Base-by-base conservation (phyloP, 306 rosid species). In the Begonia masoniana region DNA sequence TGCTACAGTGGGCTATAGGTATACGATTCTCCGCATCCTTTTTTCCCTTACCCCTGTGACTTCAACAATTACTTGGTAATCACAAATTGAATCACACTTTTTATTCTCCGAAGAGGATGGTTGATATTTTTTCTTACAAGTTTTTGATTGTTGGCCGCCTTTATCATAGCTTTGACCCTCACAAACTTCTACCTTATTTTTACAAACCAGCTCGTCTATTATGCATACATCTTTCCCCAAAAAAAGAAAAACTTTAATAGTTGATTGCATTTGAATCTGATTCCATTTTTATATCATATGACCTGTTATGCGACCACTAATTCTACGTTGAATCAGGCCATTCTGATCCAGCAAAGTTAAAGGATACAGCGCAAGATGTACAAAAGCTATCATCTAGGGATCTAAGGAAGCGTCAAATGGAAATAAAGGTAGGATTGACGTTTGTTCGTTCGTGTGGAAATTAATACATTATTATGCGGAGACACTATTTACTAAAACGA, bases 1-100 rank as follows among this genome's bases (percentile, higher is more conserved):
- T 89, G 95, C 52, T 89, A 15, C 94, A 89, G 65, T 89, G 97
- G 97, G 94, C 97, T 17, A 76, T 89, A 57, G 80, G 95, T 84
- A 64, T 24, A 9, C 39, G 3, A 45, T 45, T 45, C 49, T 45
- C 1, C 15, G 2, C 49, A 45, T 1, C 49, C 4, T 3, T 43
- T 43, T 43, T n/a, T 45, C 13, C 49, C 49, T 45, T 45, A 45
- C 13, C 39, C 8, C 39, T 0, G 39, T 10, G 6, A n/a, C 15
- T 45, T 2, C 49, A 45, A 11, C 15, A 45, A 10, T 45, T n/a
- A 12, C 6, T 45, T 45, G 15, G 49, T 3, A 45, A n/a, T 11
- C 15, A 43, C n/a, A 43, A 6, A 3, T 13, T 10, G 12, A 43
- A 10, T 43, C 4, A 11, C 14, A 50, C 53, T 50, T 12, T 9